phyloP scores from a whole-genome alignment of 768 basidiomycete genomes.

The Trametes meyenii region DNA sequence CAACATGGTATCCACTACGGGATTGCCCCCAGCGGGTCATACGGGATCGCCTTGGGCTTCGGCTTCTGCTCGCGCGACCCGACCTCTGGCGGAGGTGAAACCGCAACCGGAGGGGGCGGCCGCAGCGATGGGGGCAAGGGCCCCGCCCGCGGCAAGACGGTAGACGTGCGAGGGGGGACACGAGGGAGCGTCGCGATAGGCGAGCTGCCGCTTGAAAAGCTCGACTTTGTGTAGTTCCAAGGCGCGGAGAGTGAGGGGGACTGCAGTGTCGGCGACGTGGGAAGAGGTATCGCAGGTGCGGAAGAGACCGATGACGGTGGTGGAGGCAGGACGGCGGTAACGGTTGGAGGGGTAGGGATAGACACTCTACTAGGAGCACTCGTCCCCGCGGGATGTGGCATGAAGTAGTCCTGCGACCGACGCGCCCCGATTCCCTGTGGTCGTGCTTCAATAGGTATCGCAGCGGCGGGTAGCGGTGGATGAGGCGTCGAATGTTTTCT shows the following conservation, averaged over 20 bases:
- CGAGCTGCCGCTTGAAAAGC: constrained; percentile 41
- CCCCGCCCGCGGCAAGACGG: constrained; percentile 7
- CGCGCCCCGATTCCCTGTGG: constrained; percentile 19
- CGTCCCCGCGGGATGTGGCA: constrained; percentile 22
- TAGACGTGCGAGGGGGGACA: constrained; percentile 42
- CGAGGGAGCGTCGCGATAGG: constrained; percentile 55
- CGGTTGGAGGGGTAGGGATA: constrained; percentile 17
- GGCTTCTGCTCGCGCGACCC: constrained; percentile 27
- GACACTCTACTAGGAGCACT: constrained; percentile 25
- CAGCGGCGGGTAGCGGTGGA: constrained; percentile 29
- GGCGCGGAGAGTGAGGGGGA: constrained; percentile 43
- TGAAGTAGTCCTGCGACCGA: constrained; percentile 27
- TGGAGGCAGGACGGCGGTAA: constrained; percentile 21
- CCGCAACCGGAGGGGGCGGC: constrained; percentile 9
- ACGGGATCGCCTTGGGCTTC: constrained; percentile 14
- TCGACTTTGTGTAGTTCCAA: constrained; percentile 60
- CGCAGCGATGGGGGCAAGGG: constrained; percentile 15
- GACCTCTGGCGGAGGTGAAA: constrained; percentile 4
- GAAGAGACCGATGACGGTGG: constrained; percentile 23
- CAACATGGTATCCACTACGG: constrained; percentile 11
- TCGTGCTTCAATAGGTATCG: constrained; percentile 24
- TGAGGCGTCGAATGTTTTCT: constrained; percentile 18
- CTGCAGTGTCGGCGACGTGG: constrained; percentile 20
- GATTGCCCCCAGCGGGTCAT: constrained; percentile 36
- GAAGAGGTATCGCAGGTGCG: constrained; percentile 15